Conservation (phyloP, 169 alveolate species). For the Cryptosporidium canis region DNA sequence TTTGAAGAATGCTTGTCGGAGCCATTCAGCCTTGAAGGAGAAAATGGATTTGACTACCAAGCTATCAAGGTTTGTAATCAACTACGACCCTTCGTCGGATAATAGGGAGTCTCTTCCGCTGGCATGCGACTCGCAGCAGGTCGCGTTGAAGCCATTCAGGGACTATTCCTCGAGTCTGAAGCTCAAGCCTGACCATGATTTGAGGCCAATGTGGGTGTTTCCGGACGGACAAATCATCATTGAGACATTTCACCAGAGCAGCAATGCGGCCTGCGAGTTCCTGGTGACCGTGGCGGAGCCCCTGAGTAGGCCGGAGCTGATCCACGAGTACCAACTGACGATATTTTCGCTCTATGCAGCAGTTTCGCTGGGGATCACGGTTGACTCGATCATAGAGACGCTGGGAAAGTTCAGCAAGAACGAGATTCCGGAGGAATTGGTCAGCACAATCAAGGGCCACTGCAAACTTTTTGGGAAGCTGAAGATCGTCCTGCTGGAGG, state of each 20-base stretch:
- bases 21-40: not conserved
- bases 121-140: conserved; percentile 68
- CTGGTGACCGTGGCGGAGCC: conserved; percentile 98
- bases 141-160: conserved; percentile 74
- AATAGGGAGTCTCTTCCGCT: conserved; percentile 27
- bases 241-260: conserved; percentile 82
- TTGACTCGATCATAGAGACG: conserved; percentile 90
- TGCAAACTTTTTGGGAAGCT: conserved; percentile 90
- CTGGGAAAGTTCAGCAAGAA: conserved; percentile 92
- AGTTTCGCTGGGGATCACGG: conserved; percentile 92
- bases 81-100: conserved; percentile 10
- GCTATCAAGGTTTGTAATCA: conserved; percentile 60
- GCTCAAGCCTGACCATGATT: conserved; percentile 83
- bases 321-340: conserved; percentile 95
- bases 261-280: conserved; percentile 94
- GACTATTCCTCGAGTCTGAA: conserved; percentile 82
- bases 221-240: conserved; percentile 87
- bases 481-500: conserved; percentile 91
- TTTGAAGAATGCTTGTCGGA: not conserved
- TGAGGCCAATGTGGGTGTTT: conserved; percentile 90
- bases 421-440: conserved; percentile 85
- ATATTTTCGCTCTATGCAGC: conserved; percentile 96
- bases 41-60: conserved; percentile 45
- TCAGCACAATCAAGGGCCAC: conserved; percentile 80
- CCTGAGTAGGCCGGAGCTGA: conserved; percentile 92